phyloP scores from a whole-genome alignment of 768 basidiomycete genomes.

The Daedaleopsis nitida region DNA sequence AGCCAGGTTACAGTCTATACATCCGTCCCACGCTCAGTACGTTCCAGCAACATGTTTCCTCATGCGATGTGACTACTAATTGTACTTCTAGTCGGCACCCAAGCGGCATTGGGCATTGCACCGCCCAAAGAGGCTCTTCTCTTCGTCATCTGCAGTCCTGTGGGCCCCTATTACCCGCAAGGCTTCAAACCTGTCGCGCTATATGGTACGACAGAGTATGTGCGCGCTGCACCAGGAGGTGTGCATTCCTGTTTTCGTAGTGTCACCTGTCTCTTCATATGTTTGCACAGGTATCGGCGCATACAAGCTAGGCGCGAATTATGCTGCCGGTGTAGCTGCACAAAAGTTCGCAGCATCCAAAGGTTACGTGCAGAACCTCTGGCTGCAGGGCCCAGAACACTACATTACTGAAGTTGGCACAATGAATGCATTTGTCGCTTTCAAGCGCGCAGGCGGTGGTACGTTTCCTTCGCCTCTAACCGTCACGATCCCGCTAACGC shows the following conservation, averaged over 20 bases:
- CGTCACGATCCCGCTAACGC: not conserved
- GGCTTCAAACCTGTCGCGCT: constrained; percentile 93
- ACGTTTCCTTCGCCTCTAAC: constrained; percentile 17
- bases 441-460: constrained; percentile 72
- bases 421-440: constrained; percentile 89
- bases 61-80: not conserved
- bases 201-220: constrained; percentile 58
- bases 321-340: constrained; percentile 85
- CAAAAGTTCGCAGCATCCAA: constrained; percentile 74
- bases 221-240: constrained; percentile 51
- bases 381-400: constrained; percentile 74
- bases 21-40: constrained; percentile 78
- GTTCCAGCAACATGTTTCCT: not conserved
- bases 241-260: not conserved
- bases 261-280: not conserved
- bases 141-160: constrained; percentile 63
- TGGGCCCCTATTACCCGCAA: constrained; percentile 80
- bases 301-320: constrained; percentile 87
- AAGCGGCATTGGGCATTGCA: constrained; percentile 50
- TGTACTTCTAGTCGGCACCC: constrained; percentile 71
- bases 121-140: constrained; percentile 61
- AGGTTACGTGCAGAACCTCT: constrained; percentile 89
- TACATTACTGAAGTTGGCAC: constrained; percentile 74
- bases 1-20: constrained; percentile 89
- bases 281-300: constrained; percentile 70